Evolutionary conservation across 495 filamentous ascomycete genomes (phyloP), one percentile per base, ranked within the genome.

Genomic region (Penicillium subrubescens): DNA sequence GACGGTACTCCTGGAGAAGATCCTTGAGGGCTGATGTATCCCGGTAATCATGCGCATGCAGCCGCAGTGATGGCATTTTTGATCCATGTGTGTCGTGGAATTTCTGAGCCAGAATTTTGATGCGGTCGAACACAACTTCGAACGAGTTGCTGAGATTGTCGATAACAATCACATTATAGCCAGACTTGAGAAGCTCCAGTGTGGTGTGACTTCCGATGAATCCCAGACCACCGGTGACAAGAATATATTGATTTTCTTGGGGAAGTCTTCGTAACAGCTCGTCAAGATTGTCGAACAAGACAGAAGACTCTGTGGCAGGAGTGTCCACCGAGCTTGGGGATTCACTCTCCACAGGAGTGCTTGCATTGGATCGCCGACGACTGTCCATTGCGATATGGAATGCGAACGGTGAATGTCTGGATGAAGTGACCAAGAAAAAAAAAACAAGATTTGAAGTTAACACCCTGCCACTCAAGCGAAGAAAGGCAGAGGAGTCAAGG

Each of bases 141-240:
- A 82, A 88, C 43, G 82, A 79, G 70, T 89, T 89, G 79, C 83
- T 84, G 39, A 89, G 76, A 62, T 88, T 84, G 78, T 90, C 87
- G 71, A 89, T 81, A 48, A 89, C 80, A 67, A 89, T 78, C 33
- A 90, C 86, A 71, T 88, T 88, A 73, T 87, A 84, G 21, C 81
- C 81, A 21, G 81, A 82, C 59, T 88, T 85, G 52, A 90, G 78
- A 37, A 90, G 74, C 69, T 90, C 87, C 43, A 89, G 72, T 51
- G 81, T 81, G 7, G 87, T 89, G 74, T 89, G 87, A 54, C 83
- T 87, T 60, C 87, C 87, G 66, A 90, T 88, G 68, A 88, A 90
- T 5, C 87, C 87, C 21, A 88, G 77, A 10, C 87, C 87, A n/a
- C 87, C 87, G 48, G 87, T 86, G 54, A 89, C 86, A 21, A 89